A percentile compares a stretch with the other conserved stretches of the same genome.
Evolutionary conservation across 2,329 filamentous ascomycete species (phyloP).

Genomic region (Beauveria australis): DNA sequence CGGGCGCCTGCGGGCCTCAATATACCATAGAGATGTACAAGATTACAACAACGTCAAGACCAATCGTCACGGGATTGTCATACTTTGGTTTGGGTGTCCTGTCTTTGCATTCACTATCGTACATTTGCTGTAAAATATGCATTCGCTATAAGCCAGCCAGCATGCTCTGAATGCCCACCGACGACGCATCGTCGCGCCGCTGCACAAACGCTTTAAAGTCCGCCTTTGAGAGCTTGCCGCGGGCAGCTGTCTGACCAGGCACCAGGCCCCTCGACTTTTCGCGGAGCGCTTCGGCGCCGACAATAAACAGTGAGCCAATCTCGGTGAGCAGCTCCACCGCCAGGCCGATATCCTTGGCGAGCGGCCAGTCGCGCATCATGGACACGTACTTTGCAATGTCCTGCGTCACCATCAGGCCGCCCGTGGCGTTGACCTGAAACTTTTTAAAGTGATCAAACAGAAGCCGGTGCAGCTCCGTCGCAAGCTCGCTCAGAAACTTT

Average conservation of each 20-base stretch:
- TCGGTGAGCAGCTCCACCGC: conserved; percentile 82
- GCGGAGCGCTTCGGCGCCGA: conserved; percentile 69
- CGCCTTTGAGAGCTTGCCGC: conserved; percentile 52
- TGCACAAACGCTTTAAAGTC: conserved; percentile 80
- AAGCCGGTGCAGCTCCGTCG: conserved; percentile 65
- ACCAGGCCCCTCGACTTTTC: conserved; percentile 59
- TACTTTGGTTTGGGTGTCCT: background rate
- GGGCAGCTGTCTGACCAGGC: conserved; percentile 30
- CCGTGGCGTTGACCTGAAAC: conserved; percentile 86
- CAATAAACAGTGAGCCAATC: conserved; percentile 92
- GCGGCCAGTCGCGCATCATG: conserved; percentile 73
- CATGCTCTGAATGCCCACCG: conserved; percentile 74
- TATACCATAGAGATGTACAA: background rate
- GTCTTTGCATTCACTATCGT: conserved; percentile 16
- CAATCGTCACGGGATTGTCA: background rate
- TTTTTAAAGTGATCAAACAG: conserved; percentile 92
- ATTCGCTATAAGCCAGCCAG: conserved; percentile 50
- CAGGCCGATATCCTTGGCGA: conserved; percentile 58
- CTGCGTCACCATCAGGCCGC: conserved; percentile 90
- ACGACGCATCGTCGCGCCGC: conserved; percentile 75
- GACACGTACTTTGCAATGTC: conserved; percentile 92
- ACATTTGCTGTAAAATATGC: background rate
- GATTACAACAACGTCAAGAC: background rate
- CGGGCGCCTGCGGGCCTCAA: background rate
- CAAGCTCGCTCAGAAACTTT: conserved; percentile 75